Evolutionary conservation across 2,329 filamentous ascomycete species (phyloP).

Genomic region (Colletotrichum filicis): DNA sequence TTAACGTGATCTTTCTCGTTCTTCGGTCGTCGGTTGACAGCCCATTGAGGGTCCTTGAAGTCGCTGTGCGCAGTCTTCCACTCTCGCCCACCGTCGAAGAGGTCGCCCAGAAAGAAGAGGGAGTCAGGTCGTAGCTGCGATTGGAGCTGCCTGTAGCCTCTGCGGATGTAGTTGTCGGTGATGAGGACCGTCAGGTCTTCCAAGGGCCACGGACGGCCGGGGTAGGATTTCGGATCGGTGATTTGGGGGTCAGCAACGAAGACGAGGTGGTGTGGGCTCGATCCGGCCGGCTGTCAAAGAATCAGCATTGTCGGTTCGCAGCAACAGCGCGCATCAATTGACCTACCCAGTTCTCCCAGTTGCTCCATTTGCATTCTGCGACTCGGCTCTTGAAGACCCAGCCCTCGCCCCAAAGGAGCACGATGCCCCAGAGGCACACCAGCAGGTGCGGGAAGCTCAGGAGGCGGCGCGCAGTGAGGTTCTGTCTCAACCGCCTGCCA

Average conservation of each 20-base stretch:
- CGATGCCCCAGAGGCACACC: constrained; percentile 78
- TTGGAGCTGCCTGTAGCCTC: constrained; percentile 85
- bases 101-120: constrained; percentile 89
- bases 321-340: neutral
- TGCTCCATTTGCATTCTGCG: constrained; percentile 80
- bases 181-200: constrained; percentile 66
- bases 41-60: constrained; percentile 70
- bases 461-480: constrained; percentile 62
- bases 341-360: constrained; percentile 93
- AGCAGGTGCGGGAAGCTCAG: constrained; percentile 75
- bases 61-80: constrained; percentile 80
- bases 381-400: constrained; percentile 79
- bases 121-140: constrained; percentile 83
- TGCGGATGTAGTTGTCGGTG: constrained; percentile 90
- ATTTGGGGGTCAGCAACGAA: constrained; percentile 92
- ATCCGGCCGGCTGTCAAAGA: constrained; percentile 72
- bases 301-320: constrained; percentile 1
- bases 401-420: constrained; percentile 87
- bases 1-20: constrained; percentile 67
- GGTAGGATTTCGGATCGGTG: constrained; percentile 95
- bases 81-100: constrained; percentile 96
- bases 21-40: constrained; percentile 59
- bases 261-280: constrained; percentile 84
- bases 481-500: constrained; percentile 50
- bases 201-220: constrained; percentile 75